Base-by-base conservation (phyloP, 768 basidiomycete species). In the Boletus fagicola region DNA sequence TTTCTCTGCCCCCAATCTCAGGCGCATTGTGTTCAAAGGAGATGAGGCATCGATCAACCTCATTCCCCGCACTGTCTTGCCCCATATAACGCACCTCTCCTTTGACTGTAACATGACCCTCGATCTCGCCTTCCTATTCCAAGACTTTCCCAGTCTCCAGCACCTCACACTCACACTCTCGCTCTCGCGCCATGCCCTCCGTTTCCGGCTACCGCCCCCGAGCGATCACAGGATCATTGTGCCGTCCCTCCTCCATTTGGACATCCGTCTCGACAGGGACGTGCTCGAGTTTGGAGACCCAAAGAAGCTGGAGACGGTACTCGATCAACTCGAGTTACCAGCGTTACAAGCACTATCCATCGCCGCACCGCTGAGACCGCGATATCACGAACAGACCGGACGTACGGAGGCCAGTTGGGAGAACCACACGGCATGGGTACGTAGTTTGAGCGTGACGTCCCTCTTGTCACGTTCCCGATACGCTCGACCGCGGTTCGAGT, bases 31-130 rank as follows among this genome's bases (percentile, higher is more conserved):
- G 24, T 51, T 66, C 53, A 24, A 54, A 1, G 67, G 69, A 22
- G 26, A 50, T 16, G 63, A 40, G 28, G 31, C 55, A 6, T 51
- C 60, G 2, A 55, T 54, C 43, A 20, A 54, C 44, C 35, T 66
- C 50, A 26, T 73, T 33, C 62, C 72, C 0, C 64, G 33, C 12
- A 11, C 36, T 46, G 20, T 65, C 31, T 58, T 59, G 2, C 33
- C 57, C 4, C 65, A 67, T 12, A 58, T 71, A 42, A 65, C 69
- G 1, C 58, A 62, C 50, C 69, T 71, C 46, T 54, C 62, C 26
- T 43, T 68, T 13, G 62, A 70, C 43, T 65, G 63, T 20, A 20
- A 44, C 42, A 46, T 54, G 51, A 44, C 56, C 24, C 64, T 65
- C 51, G 65, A 71, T 38, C 57, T 69, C 33, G 46, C 54, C 24